Evolutionary conservation across 305 asterid genomes (phyloP).

Genomic region (Ajuga reptans): DNA sequence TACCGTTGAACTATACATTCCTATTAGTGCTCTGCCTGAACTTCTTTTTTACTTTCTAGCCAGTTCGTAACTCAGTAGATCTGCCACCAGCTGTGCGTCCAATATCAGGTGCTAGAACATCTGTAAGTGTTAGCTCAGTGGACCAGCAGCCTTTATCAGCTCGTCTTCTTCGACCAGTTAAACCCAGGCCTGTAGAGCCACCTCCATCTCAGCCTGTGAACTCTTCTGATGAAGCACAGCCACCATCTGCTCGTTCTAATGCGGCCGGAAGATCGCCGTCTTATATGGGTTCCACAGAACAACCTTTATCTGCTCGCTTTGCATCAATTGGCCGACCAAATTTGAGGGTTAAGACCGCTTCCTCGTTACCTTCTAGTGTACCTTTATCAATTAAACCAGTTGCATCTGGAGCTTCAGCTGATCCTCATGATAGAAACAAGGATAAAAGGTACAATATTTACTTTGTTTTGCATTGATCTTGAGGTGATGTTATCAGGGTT

Average conservation of each 20-base stretch:
- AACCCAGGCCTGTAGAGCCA: constrained; percentile 26
- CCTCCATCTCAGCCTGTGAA: constrained; percentile 27
- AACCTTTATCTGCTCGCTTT: constrained; percentile 58
- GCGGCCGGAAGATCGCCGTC: constrained; percentile 36
- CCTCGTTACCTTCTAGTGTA: constrained; percentile 46
- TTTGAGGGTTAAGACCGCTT: constrained; percentile 40
- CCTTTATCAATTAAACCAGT: constrained; percentile 46
- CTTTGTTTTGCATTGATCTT: not conserved
- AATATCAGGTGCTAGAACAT: constrained; percentile 25
- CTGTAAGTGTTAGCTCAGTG: constrained; percentile 27
- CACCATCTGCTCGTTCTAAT: constrained; percentile 36
- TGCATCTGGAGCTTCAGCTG: constrained; percentile 35
- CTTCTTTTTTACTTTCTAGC: constrained; percentile 34
- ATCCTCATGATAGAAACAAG: constrained; percentile 43
- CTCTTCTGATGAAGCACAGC: constrained; percentile 38
- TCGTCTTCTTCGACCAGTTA: constrained; percentile 30
- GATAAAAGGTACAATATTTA: constrained; percentile 46
- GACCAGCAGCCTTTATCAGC: constrained; percentile 40
- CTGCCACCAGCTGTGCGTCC: constrained; percentile 39
- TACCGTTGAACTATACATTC: not conserved
- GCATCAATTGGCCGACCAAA: constrained; percentile 35
- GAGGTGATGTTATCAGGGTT: not conserved
- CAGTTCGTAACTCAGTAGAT: constrained; percentile 45
- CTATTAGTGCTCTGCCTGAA: constrained; percentile 7
- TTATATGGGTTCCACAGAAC: constrained; percentile 22